Evolutionary conservation across 2,329 filamentous ascomycete genomes (phyloP).

Genomic region (Curvularia eragrostidis): DNA sequence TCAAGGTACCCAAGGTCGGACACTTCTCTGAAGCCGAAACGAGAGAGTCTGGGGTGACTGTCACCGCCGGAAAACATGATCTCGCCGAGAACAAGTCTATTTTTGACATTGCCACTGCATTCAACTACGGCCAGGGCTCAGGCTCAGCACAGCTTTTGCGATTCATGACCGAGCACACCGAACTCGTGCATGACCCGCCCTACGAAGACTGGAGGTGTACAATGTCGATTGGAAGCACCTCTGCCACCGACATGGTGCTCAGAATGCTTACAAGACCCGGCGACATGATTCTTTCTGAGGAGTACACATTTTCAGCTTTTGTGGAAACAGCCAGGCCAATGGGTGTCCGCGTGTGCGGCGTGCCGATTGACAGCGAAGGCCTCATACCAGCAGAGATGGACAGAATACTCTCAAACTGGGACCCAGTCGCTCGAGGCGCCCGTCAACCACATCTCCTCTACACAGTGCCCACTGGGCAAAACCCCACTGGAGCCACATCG

Average conservation of each 20-base stretch:
- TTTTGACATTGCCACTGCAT: conserved; percentile 81
- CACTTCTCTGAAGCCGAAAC: conserved; percentile 75
- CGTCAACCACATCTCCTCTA: conserved; percentile 73
- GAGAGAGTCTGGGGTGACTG: conserved; percentile 62
- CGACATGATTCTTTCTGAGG: conserved; percentile 83
- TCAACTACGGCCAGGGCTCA: conserved; percentile 91
- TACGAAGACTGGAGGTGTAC: conserved; percentile 90
- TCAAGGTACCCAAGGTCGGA: conserved; percentile 74
- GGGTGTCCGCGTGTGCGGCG: conserved; percentile 65
- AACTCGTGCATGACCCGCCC: conserved; percentile 84
- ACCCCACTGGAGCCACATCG: conserved; percentile 88
- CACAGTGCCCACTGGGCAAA: conserved; percentile 82
- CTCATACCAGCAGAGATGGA: conserved; percentile 69
- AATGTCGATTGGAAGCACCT: conserved; percentile 85
- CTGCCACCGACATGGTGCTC: conserved; percentile 80
- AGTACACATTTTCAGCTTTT: conserved; percentile 86
- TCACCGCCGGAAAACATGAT: conserved; percentile 85
- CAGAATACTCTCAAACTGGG: conserved; percentile 69
- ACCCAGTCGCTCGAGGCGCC: conserved; percentile 59
- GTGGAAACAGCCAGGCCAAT: conserved; percentile 70
- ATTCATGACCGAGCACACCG: conserved; percentile 93
- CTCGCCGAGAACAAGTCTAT: conserved; percentile 67
- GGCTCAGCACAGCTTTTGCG: conserved; percentile 87
- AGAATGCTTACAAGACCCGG: conserved; percentile 80
- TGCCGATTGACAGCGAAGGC: conserved; percentile 72